A percentile compares a stretch with the other conserved stretches of the same genome.
Conservation (phyloP, 2,329 filamentous ascomycete genomes). For the Penicillium sp. region DNA sequence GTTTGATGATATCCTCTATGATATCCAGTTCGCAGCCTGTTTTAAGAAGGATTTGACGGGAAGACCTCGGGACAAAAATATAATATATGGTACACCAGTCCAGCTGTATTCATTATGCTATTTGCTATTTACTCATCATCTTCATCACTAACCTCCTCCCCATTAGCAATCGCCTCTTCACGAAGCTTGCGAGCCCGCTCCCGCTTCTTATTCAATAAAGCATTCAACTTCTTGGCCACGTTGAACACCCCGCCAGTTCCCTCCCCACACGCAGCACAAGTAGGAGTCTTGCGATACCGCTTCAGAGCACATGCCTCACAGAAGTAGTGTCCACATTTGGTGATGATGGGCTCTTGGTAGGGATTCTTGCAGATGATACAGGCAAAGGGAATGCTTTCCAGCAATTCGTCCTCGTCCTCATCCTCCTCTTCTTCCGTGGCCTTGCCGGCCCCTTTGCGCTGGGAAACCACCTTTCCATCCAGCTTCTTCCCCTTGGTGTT, state of each 20-base stretch:
- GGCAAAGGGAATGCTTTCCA: constrained; percentile 84
- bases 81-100: constrained; percentile 10
- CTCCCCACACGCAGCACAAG: constrained; percentile 80
- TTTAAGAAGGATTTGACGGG: no score
- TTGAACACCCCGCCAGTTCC: constrained; percentile 92
- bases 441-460: constrained; percentile 45
- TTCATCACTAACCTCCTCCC: constrained; percentile 52
- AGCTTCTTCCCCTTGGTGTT: constrained; percentile 62
- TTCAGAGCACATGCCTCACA: constrained; percentile 87
- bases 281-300: constrained; percentile 81
- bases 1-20: no score
- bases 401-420: constrained; percentile 66
- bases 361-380: constrained; percentile 81
- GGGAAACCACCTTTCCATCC: constrained; percentile 51
- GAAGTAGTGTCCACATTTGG: constrained; percentile 94
- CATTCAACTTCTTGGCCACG: constrained; percentile 77
- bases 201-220: constrained; percentile 71
- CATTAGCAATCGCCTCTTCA: constrained; percentile 54
- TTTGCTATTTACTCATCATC: constrained; percentile 44
- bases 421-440: constrained; percentile 53
- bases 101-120: constrained; percentile 20
- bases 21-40: no score
- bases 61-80: no score
- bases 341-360: constrained; percentile 80
- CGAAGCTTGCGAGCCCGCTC: constrained; percentile 58